phyloP scores from a whole-genome alignment of 2,329 filamentous ascomycete species.

The Dendrostoma leiphaemia region DNA sequence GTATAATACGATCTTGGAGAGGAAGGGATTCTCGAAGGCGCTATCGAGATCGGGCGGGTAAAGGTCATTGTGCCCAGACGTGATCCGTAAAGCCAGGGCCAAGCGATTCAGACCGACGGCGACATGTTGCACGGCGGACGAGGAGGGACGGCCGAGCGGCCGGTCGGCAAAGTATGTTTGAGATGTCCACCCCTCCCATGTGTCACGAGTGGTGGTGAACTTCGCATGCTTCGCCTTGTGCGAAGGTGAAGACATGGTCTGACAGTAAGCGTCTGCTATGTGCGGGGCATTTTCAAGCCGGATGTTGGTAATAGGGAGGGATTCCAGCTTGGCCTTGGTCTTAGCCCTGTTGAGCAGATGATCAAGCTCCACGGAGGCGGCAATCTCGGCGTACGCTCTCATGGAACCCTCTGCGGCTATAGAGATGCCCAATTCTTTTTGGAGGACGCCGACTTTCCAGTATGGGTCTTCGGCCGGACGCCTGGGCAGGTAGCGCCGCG shows the following conservation, averaged over 20 bases:
- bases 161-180: not conserved
- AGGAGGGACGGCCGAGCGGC: not conserved
- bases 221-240: too few species aligned
- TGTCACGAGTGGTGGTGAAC: too few species aligned
- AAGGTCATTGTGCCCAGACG: not conserved
- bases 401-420: not conserved
- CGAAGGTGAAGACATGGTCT: not conserved
- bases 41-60: not conserved
- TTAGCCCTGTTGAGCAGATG: not conserved
- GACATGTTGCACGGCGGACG: not conserved
- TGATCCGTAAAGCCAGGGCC: not conserved
- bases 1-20: slow-evolving; percentile 3
- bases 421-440: not conserved
- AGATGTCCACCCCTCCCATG: not conserved
- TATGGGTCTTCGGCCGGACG: too few species aligned
- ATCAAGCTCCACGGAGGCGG: slow-evolving; percentile 3
- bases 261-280: slow-evolving; percentile 1
- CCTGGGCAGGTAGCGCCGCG: not conserved
- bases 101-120: not conserved
- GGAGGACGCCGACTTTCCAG: slow-evolving; percentile 3
- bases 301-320: not conserved
- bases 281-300: not conserved
- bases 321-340: not conserved
- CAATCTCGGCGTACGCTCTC: not conserved
- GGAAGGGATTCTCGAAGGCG: slow-evolving; percentile 10